phyloP scores from a whole-genome alignment of 208 protist species.

The Leishmania lainsoni region DNA sequence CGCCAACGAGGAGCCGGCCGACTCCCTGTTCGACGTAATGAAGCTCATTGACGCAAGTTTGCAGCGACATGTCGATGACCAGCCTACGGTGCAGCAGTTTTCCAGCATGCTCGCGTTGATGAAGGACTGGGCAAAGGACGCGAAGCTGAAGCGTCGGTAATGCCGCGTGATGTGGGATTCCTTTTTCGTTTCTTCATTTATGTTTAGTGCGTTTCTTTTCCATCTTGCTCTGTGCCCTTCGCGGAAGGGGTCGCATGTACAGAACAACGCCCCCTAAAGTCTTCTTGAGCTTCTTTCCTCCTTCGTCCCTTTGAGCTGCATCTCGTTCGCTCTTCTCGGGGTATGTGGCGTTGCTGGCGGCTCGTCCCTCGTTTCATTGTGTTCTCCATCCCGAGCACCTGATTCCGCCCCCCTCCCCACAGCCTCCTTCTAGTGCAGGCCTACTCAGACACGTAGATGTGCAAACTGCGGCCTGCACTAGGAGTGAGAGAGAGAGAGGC shows the following conservation, averaged over 20 bases:
- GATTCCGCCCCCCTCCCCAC: no score
- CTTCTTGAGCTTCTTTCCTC: not conserved
- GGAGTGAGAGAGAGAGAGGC: not conserved
- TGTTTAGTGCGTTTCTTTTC: not conserved
- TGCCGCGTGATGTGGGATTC: not conserved
- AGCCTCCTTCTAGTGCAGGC: not conserved
- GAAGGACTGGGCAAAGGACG: conserved; percentile 94
- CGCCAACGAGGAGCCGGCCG: conserved; percentile 83
- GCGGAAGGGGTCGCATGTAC: not conserved
- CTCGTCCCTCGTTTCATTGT: not conserved
- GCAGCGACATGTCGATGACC: conserved; percentile 71
- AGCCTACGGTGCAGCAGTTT: conserved; percentile 67
- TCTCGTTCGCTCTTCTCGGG: not conserved
- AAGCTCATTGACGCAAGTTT: conserved; percentile 70
- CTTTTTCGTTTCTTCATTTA: not conserved
- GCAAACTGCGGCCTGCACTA: not conserved
- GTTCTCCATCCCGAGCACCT: not conserved
- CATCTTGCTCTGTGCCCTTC: not conserved
- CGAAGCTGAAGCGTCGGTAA: conserved; percentile 71
- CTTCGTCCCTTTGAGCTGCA: not conserved
- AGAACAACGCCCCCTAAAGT: not conserved
- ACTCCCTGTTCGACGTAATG: conserved; percentile 92
- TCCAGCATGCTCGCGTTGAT: conserved; percentile 89
- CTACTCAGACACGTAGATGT: not conserved
- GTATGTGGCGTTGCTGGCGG: not conserved